Evolutionary conservation across 148 eudicot species (phyloP), one percentile per base, ranked within the genome.

Genomic region (Dianthus caryophyllus): DNA sequence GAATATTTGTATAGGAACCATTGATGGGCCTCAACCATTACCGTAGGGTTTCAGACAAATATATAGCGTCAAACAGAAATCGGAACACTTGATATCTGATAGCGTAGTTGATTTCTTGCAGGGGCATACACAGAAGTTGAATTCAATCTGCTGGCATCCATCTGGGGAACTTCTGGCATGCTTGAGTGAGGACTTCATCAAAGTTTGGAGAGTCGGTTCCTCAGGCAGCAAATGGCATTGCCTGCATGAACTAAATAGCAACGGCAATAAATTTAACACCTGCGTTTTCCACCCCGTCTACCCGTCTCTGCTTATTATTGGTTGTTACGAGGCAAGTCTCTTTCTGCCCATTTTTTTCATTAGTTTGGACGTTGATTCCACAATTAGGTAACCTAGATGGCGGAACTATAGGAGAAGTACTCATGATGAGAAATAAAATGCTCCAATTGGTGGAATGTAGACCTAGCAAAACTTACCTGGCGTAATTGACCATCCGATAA

Each of bases 241-340:
- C 63, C 55, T 88, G 41, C 85, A 84, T 52, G 95, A 88, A 72
- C 67, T 83, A 33, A 83, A 76, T 64, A 71, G 79, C 54, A 68
- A 76, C 7, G 86, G 84, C 43, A 81, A 76, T 69, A 82, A 80
- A 68, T 85, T 88, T 52, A 71, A 77, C 47, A 81, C 88, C 12
- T 83, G 90, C 36, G 82, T 75, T 49, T 88, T 88, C 79, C 95
- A 88, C 77, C 95, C 95, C 1, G 41, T 65, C 26, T 80, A 70
- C 65, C 61, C 86, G 66, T 75, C 81, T 55, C 58, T 83, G 65
- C 48, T 88, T 71, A 76, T 88, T 30, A 77, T 85, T 30, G 95
- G 95, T 61, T 81, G 83, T 54, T 76, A 85, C 70, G 83, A 88
- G 88, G 95, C 73, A 81, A 72, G 78, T 77, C 49, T 26, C 70